Base-by-base conservation (phyloP, 1,284 basidiomycete genomes). In the Melampsora larici-populina region DNA sequence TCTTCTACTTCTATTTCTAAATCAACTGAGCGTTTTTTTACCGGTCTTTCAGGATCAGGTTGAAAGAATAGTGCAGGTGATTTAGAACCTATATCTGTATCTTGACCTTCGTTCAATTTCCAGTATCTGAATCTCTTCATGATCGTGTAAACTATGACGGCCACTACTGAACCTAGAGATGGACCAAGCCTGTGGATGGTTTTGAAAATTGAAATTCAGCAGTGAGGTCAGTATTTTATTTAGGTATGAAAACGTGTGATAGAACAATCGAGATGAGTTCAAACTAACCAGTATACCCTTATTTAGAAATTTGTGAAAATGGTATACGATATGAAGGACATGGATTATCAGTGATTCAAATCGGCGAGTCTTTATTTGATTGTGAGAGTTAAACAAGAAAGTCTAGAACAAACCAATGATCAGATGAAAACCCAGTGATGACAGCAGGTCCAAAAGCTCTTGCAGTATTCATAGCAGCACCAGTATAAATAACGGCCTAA, bases 121-220 rank as follows among this genome's bases (percentile, higher is more conserved):
- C 75, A 77, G 64, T 77, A 77, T 21, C 70, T 65, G 33, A 33
- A 77, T 17, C 58, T 24, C 24, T 77, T 77, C 75, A 77, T 77
- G 24, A 70, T 62, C 0, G 60, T 60, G 18, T 77, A 77, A n/a
- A 77, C 70, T 9, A 46, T 8, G 6, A 70, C 67, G 11, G 75
- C 75, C 26, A 70, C 40, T 6, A 77, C 21, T n/a, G 75, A 77
- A 24, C 75, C 75, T 33, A 77, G 26, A 31, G 75, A 70, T 62
- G 75, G 75, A 15, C 75, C 75, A 43, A 77, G 49, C 75, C 75
- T 77, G 15, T 46, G 15, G 5, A 17, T 17, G 5, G 15, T 46
- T 8, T 15, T 17, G 1, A 8, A 46, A 17, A 46, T 46, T 46
- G 15, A 17, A 46, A 46, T 0, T 46, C 43, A 46, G 3, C 13